Evolutionary conservation across 306 rosid genomes (phyloP).

Genomic region (Acmispon strigosus): DNA sequence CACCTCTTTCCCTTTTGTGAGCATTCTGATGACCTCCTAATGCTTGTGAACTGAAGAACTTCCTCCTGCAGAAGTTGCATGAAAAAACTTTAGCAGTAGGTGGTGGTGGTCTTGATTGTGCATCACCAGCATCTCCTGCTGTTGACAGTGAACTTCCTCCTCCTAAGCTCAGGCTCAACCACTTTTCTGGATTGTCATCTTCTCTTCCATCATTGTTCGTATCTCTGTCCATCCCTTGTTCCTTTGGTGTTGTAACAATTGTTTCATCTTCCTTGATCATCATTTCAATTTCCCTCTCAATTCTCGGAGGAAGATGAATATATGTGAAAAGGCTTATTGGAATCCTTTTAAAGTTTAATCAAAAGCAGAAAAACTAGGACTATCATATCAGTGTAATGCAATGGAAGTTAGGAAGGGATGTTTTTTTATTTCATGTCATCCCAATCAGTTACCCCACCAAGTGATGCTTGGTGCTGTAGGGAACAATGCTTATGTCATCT

Average conservation of each 20-base stretch:
- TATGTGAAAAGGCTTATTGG: slow-evolving; percentile 25
- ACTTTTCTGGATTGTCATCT: slow-evolving; percentile 44
- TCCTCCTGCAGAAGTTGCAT: slow-evolving; percentile 94
- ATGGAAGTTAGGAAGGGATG: slow-evolving; percentile 33
- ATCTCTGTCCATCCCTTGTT: slow-evolving; percentile 18
- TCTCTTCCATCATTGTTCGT: slow-evolving; percentile 28
- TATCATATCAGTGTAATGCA: neutral
- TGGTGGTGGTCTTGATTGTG: slow-evolving; percentile 39
- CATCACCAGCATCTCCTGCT: slow-evolving; percentile 35
- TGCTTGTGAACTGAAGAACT: slow-evolving; percentile 91
- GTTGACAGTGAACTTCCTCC: slow-evolving; percentile 41
- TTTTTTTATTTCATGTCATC: slow-evolving; percentile 25
- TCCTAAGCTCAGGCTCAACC: slow-evolving; percentile 81
- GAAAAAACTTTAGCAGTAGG: slow-evolving; percentile 59
- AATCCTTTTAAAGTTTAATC: slow-evolving; percentile 33
- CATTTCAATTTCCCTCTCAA: slow-evolving; percentile 29
- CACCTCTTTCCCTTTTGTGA: slow-evolving; percentile 94
- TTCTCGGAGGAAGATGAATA: slow-evolving; percentile 13
- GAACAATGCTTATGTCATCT: slow-evolving; percentile 70
- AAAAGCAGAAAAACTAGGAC: slow-evolving; percentile 19
- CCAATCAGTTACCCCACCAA: slow-evolving; percentile 47
- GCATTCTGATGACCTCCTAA: slow-evolving; percentile 97
- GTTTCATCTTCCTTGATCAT: slow-evolving; percentile 30
- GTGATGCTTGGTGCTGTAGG: slow-evolving; percentile 60
- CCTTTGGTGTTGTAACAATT: slow-evolving; percentile 21